phyloP scores from a whole-genome alignment of 2,329 filamentous ascomycete species.

The Furcasterigmium furcatum region DNA sequence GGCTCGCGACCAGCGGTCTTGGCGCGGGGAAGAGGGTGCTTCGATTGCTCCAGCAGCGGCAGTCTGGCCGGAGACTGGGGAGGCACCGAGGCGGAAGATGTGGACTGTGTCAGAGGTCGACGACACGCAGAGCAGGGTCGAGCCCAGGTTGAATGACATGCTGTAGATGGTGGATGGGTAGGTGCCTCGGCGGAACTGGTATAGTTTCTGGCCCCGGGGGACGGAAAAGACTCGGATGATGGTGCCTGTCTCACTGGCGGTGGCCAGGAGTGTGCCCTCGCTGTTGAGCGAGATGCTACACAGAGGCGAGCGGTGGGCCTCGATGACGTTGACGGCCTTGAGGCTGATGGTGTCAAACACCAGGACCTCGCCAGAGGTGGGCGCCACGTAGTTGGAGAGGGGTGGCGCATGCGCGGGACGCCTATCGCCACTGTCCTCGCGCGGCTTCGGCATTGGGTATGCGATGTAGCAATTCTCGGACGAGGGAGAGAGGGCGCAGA shows the following conservation, averaged over 20 bases:
- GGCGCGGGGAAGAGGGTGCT: conserved; percentile 35
- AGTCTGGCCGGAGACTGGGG: conserved; percentile 24
- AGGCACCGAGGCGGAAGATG: conserved; percentile 75
- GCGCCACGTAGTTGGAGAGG: conserved; percentile 70
- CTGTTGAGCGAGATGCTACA: conserved; percentile 90
- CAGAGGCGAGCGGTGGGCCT: conserved; percentile 88
- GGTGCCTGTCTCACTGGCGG: conserved; percentile 94
- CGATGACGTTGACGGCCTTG: conserved; percentile 92
- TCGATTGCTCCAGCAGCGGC: not conserved
- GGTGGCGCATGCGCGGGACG: conserved; percentile 83
- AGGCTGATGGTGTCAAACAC: conserved; percentile 88
- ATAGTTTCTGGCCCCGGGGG: conserved; percentile 86
- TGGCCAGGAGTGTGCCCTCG: conserved; percentile 87
- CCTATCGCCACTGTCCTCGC: conserved; percentile 54
- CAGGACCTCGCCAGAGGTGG: conserved; percentile 87
- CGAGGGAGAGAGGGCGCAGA: conserved; percentile 89
- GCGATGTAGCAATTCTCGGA: conserved; percentile 95
- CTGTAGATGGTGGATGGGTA: conserved; percentile 96
- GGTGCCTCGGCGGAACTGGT: conserved; percentile 91
- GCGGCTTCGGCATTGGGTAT: conserved; percentile 79
- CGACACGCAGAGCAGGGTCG: conserved; percentile 89
- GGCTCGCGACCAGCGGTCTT: conserved; percentile 51
- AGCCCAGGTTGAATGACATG: conserved; percentile 97
- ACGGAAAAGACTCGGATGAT: conserved; percentile 96
- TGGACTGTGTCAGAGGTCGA: conserved; percentile 96